Conservation (phyloP, 306 rosid genomes). For the Citrullus amarus region DNA sequence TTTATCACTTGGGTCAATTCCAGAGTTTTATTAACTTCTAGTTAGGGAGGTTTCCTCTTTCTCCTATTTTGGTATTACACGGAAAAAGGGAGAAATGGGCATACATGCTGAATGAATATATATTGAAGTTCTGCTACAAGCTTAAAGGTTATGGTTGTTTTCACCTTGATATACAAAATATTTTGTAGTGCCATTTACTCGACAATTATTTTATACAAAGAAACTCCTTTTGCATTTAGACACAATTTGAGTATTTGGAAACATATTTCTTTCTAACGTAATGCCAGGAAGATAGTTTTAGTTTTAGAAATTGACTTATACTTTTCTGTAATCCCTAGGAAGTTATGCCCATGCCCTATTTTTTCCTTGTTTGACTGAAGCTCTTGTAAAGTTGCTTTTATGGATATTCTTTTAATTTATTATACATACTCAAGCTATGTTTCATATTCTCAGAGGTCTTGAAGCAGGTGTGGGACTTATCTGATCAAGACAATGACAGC, state of each 20-base stretch:
- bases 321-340: neutral
- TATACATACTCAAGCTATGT: conserved; percentile 11
- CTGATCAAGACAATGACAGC: conserved; percentile 95
- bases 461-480: conserved; percentile 95
- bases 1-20: neutral
- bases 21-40: neutral
- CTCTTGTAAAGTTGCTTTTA: neutral
- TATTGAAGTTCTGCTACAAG: neutral
- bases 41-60: neutral
- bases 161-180: neutral
- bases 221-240: neutral
- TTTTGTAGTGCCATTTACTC: neutral
- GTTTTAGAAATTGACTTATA: neutral
- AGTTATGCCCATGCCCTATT: neutral
- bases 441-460: conserved; percentile 62
- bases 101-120: neutral
- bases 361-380: neutral
- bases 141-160: neutral
- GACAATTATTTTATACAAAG: neutral
- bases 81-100: neutral
- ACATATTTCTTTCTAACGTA: neutral
- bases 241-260: neutral
- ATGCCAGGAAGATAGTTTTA: neutral
- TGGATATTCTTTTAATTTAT: conserved; percentile 5
- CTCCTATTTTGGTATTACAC: neutral